These are phyloP conservation scores for Vitis riparia DNA, from an alignment of 164 flowering plant species.

Conservation along the genomic window DNA sequence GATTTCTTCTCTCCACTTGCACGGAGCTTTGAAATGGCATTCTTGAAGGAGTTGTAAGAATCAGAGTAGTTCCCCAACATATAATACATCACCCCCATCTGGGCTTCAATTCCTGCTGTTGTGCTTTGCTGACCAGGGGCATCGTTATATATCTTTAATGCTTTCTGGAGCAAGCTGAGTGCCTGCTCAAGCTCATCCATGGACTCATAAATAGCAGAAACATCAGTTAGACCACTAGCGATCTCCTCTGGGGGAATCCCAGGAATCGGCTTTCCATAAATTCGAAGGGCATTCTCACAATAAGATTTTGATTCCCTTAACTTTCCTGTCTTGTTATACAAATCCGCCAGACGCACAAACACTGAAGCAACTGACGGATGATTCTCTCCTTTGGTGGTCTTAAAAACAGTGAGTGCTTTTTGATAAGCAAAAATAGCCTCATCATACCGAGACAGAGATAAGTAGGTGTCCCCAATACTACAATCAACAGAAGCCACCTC, in stretches of 20 bases:
- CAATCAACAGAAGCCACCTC: slow-evolving; percentile 87
- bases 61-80: slow-evolving; percentile 75
- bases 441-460: slow-evolving; percentile 75
- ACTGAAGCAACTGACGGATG: slow-evolving; percentile 89
- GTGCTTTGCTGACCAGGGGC: slow-evolving; percentile 92
- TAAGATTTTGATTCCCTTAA: slow-evolving; percentile 75
- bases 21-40: slow-evolving; percentile 70
- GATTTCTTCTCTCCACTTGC: slow-evolving; percentile 86
- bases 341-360: slow-evolving; percentile 83
- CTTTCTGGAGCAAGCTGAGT: slow-evolving; percentile 73
- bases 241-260: slow-evolving; percentile 83
- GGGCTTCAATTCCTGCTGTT: slow-evolving; percentile 91
- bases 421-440: slow-evolving; percentile 91
- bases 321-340: slow-evolving; percentile 79
- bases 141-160: slow-evolving; percentile 62
- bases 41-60: slow-evolving; percentile 66
- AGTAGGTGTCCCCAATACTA: slow-evolving; percentile 91
- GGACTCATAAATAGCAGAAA: slow-evolving; percentile 89
- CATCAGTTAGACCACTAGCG: slow-evolving; percentile 82
- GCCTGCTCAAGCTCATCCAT: slow-evolving; percentile 88
- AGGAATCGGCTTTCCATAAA: slow-evolving; percentile 69
- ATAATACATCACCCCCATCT: slow-evolving; percentile 91
- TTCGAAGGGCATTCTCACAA: slow-evolving; percentile 88
- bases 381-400: slow-evolving; percentile 82
- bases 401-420: slow-evolving; percentile 84